Evolutionary conservation across 306 rosid genomes (phyloP).

Genomic region (Carpinus viminea): DNA sequence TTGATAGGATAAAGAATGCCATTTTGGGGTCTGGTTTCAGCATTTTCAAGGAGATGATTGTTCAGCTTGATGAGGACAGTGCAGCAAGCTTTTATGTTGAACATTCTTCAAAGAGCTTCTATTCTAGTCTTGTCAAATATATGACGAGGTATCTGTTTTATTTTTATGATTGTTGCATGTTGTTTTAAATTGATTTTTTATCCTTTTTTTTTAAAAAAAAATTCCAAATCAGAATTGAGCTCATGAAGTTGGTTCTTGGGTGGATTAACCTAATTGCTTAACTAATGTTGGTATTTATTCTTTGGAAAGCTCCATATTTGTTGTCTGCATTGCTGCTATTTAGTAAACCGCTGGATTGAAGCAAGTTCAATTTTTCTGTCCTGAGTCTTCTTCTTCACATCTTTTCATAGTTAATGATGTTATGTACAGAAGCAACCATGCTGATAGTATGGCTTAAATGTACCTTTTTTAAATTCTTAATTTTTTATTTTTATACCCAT

Average conservation of each 20-base stretch:
- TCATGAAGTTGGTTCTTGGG: constrained; percentile 14
- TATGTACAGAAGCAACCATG: not conserved
- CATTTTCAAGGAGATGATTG: constrained; percentile 48
- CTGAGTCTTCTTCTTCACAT: not conserved
- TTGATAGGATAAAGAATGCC: constrained; percentile 57
- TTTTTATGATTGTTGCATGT: constrained; percentile 6
- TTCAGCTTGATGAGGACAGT: constrained; percentile 61
- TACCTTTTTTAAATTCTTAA: not conserved
- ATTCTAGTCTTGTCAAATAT: constrained; percentile 61
- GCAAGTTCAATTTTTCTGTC: not conserved
- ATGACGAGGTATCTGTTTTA: constrained; percentile 71
- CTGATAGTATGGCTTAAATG: not conserved
- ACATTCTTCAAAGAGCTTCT: constrained; percentile 72
- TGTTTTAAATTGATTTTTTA: not conserved
- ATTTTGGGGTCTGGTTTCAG: constrained; percentile 57
- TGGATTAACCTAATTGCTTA: constrained; percentile 1
- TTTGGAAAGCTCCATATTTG: constrained; percentile 14
- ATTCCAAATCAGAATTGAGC: not conserved
- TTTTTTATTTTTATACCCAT: not conserved
- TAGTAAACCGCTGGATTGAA: constrained; percentile 4
- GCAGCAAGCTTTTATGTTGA: constrained; percentile 66
- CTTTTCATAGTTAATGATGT: not conserved
- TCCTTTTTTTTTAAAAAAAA: not conserved
- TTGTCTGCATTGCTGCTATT: constrained; percentile 15
- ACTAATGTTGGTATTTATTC: constrained; percentile 1